Evolutionary conservation across 1,284 basidiomycete species (phyloP), one percentile per base, ranked within the genome.

Genomic region (Moesziomyces sp.): DNA sequence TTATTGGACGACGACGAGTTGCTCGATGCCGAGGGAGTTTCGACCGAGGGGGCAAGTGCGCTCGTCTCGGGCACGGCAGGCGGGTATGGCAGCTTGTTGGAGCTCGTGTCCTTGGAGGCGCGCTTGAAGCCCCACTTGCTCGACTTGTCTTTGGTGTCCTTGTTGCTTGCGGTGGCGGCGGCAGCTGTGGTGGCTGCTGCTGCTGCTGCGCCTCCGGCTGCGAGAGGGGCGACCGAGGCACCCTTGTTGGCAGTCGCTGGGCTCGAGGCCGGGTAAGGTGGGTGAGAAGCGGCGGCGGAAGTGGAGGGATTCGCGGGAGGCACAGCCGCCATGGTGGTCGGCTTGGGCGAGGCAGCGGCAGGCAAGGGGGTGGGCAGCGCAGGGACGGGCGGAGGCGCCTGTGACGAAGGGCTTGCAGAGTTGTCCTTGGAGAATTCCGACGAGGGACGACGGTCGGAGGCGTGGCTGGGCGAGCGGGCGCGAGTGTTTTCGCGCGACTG

Each of bases 91-190:
- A 50, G 60, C 60, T 63, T 69, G 56, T 38, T 62, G 16, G 52
- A 46, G 55, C 45, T 23, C 48, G 46, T 34, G 46, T 74, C 65
- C 54, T 74, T 64, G 45, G 71, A 69, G 18, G 55, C 49, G 30
- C 71, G 66, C 56, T 69, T 74, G 58, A 69, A 74, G 35, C 66
- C 71, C 71, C 71, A 74, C 49, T 66, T 74, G 47, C 52, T 58
- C 3, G 57, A 42, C 62, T 69, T 73, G 51, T 51, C 43, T 57
- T 67, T 67, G 59, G 38, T 54, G 40, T 57, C 54, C 46, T 56
- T 55, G 54, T 51, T 49, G 26, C 43, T 48, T 23, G 23, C 40
- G 23, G 47, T 46, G 11, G 61, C 54, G 21, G 28, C 61, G 14
- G 52, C 47, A 11, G 34, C 52, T 5, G 49, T 40, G 18, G 59